These are phyloP conservation scores for Mucor circinelloides DNA, from an alignment of 371 early-diverging fungal genomes.

Conservation along the genomic window DNA sequence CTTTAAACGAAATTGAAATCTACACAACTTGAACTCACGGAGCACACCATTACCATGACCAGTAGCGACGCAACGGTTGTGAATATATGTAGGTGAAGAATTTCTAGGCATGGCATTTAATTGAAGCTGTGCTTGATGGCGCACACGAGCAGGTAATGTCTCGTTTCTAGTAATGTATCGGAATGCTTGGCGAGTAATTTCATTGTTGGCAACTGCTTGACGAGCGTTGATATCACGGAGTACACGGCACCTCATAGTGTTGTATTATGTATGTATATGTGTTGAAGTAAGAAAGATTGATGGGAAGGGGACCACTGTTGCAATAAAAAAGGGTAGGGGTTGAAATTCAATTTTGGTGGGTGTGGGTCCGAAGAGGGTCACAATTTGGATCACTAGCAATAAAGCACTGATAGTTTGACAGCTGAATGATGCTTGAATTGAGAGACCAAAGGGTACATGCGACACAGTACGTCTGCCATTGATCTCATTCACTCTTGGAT, in stretches of 20 bases:
- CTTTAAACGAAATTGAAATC: constrained; percentile 83
- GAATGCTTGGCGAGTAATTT: constrained; percentile 77
- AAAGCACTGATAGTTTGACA: neutral
- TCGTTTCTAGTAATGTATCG: constrained; percentile 84
- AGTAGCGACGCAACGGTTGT: constrained; percentile 80
- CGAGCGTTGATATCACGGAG: constrained; percentile 80
- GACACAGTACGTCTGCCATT: neutral
- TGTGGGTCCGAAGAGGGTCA: neutral
- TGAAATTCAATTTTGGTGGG: neutral
- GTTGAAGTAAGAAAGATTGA: neutral
- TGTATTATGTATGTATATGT: neutral
- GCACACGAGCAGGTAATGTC: constrained; percentile 72
- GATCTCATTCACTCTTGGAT: neutral
- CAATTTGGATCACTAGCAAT: neutral
- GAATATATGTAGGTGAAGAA: constrained; percentile 69
- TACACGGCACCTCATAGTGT: constrained; percentile 57
- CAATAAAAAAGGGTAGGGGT: neutral
- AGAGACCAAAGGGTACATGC: neutral
- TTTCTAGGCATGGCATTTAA: constrained; percentile 76
- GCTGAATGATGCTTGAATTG: neutral
- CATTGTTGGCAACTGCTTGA: constrained; percentile 68
- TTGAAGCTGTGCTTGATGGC: constrained; percentile 83
- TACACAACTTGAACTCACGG: constrained; percentile 77
- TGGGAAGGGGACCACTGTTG: neutral
- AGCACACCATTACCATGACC: constrained; percentile 86